These are phyloP conservation scores for Linderina pennispora DNA, from an alignment of 192 early-diverging fungal species.

Conservation along the genomic window DNA sequence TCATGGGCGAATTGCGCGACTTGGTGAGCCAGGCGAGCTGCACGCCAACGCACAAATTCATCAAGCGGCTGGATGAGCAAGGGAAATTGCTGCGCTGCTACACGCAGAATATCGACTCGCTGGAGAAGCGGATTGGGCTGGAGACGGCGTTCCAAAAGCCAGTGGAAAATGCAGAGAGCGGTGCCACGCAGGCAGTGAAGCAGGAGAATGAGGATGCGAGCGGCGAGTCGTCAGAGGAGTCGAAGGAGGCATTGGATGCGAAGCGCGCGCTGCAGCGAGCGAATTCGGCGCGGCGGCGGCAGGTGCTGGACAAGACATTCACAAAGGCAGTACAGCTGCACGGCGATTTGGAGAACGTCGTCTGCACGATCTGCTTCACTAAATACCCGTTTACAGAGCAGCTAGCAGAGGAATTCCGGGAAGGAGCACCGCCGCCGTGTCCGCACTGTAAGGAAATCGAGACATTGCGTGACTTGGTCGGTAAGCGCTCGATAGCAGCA, in stretches of 20 bases:
- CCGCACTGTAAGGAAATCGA: conserved; percentile 51
- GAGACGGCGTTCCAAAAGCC: conserved; percentile 38
- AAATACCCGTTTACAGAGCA: conserved; percentile 57
- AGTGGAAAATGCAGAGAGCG: background rate
- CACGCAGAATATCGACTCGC: conserved; percentile 95
- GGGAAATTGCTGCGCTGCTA: conserved; percentile 86
- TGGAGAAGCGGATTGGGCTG: conserved; percentile 72
- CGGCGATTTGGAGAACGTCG: conserved; percentile 77
- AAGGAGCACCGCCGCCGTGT: conserved; percentile 65
- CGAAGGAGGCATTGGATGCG: background rate
- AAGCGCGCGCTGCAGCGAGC: background rate
- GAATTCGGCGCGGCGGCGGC: conserved; percentile 19
- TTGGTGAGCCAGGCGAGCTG: conserved; percentile 63
- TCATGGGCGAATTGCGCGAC: conserved; percentile 81
- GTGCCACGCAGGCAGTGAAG: background rate
- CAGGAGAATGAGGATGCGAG: background rate
- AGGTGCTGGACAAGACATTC: conserved; percentile 45
- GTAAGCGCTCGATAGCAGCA: conserved; percentile 70
- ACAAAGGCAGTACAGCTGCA: conserved; percentile 86
- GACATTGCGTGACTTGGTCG: conserved; percentile 41
- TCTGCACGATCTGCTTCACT: conserved; percentile 82
- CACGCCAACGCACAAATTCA: conserved; percentile 83
- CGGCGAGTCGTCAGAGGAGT: background rate
- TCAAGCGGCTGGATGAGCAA: conserved; percentile 64
- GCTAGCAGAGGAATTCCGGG: conserved; percentile 56